phyloP scores from a whole-genome alignment of 108 stramenopile species.

The Asterionellopsis glacialis region DNA sequence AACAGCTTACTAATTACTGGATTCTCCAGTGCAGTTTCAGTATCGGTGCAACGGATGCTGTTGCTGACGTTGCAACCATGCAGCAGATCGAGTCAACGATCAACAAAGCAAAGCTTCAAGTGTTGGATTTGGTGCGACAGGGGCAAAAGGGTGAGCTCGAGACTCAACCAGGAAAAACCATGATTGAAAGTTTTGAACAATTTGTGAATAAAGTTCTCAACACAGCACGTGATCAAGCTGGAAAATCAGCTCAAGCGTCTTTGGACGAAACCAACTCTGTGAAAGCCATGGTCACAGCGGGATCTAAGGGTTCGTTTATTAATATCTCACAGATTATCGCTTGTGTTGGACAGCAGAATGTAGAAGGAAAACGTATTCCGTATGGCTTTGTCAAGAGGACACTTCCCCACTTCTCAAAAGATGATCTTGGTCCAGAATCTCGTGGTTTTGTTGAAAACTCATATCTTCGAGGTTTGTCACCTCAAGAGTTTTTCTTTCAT shows the following conservation, averaged over 20 bases:
- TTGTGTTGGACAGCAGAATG: constrained; percentile 99
- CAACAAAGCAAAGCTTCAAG: constrained; percentile 93
- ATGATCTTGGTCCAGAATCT: constrained; percentile 96
- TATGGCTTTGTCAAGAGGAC: constrained; percentile 97
- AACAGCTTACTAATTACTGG: constrained; percentile 95
- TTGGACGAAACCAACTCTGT: constrained; percentile 94
- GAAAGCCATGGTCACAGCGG: constrained; percentile 96
- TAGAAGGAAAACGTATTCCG: constrained; percentile 97
- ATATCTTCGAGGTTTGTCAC: constrained; percentile 94
- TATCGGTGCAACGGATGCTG: constrained; percentile 97
- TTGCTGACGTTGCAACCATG: constrained; percentile 95
- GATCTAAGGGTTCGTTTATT: constrained; percentile 96
- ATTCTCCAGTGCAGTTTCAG: constrained; percentile 91
- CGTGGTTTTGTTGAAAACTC: constrained; percentile 99
- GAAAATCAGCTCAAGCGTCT: constrained; percentile 89
- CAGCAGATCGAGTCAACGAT: constrained; percentile 92
- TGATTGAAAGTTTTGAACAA: constrained; percentile 98
- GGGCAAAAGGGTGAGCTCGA: constrained; percentile 95
- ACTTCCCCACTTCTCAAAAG: constrained; percentile 98
- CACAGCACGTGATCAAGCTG: constrained; percentile 94
- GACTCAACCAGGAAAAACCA: constrained; percentile 96
- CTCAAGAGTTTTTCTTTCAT: constrained; percentile 99
- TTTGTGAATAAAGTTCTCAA: constrained; percentile 95
- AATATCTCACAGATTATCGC: constrained; percentile 99
- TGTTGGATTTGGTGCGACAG: constrained; percentile 92